phyloP scores from a whole-genome alignment of 345 rosid genomes.

The Trapa incisa region DNA sequence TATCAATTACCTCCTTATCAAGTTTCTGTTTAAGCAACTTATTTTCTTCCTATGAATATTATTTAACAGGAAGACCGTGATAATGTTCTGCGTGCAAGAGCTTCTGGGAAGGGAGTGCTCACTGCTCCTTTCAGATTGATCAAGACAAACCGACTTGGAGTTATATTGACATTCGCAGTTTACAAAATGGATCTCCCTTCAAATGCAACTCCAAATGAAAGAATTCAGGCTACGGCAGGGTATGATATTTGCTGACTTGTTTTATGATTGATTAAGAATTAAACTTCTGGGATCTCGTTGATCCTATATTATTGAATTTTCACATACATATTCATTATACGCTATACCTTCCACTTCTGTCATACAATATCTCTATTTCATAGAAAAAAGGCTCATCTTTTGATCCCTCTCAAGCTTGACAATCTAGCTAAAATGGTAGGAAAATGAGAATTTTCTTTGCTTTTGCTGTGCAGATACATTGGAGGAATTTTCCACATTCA shows the following conservation, averaged over 20 bases:
- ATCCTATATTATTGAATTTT: background rate
- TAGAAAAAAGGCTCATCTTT: background rate
- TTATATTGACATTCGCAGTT: constrained; percentile 87
- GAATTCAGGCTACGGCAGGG: constrained; percentile 84
- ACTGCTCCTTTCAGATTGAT: constrained; percentile 90
- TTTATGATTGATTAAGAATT: background rate
- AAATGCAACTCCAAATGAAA: constrained; percentile 71
- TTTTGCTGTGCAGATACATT: constrained; percentile 46
- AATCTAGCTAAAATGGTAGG: background rate
- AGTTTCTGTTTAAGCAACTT: background rate
- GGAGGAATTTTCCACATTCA: constrained; percentile 92
- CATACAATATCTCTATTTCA: background rate
- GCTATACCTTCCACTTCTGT: background rate
- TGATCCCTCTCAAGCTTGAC: background rate
- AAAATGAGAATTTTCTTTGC: background rate
- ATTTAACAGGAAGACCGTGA: constrained; percentile 75
- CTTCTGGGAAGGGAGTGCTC: constrained; percentile 76
- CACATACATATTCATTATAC: background rate
- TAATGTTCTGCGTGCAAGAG: constrained; percentile 82
- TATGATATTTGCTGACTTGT: constrained; percentile 12
- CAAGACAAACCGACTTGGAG: constrained; percentile 89
- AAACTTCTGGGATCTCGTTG: background rate
- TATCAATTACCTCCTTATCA: background rate
- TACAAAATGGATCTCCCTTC: constrained; percentile 72
- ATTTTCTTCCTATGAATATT: background rate